phyloP scores from a whole-genome alignment of 257 asterid species.

The Fraxinus excelsior region DNA sequence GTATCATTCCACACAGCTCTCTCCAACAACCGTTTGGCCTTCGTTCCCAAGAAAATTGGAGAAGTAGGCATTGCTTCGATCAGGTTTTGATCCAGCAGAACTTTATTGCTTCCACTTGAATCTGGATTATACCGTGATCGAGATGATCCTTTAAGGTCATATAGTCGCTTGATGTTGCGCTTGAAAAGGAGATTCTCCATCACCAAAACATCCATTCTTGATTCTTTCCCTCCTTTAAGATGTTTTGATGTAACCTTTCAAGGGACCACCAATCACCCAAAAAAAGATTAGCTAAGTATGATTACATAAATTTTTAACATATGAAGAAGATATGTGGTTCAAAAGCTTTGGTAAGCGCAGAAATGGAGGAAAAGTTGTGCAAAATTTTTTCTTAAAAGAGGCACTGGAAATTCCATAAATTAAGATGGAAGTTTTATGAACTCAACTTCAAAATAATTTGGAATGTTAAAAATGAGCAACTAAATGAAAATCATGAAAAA shows the following conservation, averaged over 20 bases:
- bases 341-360: constrained; percentile 14
- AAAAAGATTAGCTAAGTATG: constrained; percentile 11
- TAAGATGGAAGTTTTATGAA: not conserved
- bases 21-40: constrained; percentile 70
- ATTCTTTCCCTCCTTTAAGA: constrained; percentile 73
- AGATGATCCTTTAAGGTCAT: constrained; percentile 87
- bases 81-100: constrained; percentile 79
- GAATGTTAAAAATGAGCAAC: constrained; percentile 10
- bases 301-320: too few species aligned
- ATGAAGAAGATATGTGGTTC: not conserved
- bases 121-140: constrained; percentile 80
- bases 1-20: constrained; percentile 93
- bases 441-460: constrained; percentile 1
- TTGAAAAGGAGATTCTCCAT: constrained; percentile 83
- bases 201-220: constrained; percentile 76
- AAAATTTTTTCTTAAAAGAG: not conserved
- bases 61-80: constrained; percentile 83
- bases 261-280: constrained; percentile 29
- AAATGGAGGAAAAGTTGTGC: constrained; percentile 8
- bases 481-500: not conserved
- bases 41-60: constrained; percentile 80
- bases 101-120: constrained; percentile 81
- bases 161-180: constrained; percentile 63
- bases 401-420: not conserved
- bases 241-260: constrained; percentile 64